phyloP scores from a whole-genome alignment of 371 early-diverging fungal species.

The Dipsacomyces acuminosporus region DNA sequence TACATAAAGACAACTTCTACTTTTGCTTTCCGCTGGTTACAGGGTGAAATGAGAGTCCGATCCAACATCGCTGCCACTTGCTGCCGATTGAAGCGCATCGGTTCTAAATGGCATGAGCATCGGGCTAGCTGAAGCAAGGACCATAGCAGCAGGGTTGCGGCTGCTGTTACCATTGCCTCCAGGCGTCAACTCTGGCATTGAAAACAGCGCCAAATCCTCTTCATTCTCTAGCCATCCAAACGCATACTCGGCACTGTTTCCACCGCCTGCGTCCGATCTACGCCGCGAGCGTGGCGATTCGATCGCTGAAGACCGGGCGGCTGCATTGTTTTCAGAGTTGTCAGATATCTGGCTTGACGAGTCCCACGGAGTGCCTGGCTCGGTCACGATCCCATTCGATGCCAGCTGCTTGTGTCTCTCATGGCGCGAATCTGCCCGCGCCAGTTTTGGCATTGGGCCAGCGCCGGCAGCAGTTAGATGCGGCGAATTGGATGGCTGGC shows the following conservation, averaged over 20 bases:
- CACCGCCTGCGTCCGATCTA: slow-evolving; percentile 3
- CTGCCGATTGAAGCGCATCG: neutral
- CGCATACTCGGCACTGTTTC: slow-evolving; percentile 24
- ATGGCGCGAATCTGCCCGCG: neutral
- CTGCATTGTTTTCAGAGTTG: slow-evolving; percentile 1
- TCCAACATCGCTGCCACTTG: slow-evolving; percentile 1
- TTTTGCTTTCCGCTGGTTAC: neutral
- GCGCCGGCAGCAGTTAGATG: neutral
- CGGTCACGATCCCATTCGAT: slow-evolving; percentile 2
- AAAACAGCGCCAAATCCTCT: slow-evolving; percentile 37
- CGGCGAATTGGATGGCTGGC: neutral
- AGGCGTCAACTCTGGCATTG: slow-evolving; percentile 25
- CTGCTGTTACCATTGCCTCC: slow-evolving; percentile 4
- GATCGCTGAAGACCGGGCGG: neutral
- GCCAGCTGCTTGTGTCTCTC: slow-evolving; percentile 4
- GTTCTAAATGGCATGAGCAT: slow-evolving; percentile 28
- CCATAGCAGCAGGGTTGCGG: slow-evolving; percentile 21
- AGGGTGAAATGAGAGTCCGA: slow-evolving; percentile 3
- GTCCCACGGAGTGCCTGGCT: slow-evolving; percentile 14
- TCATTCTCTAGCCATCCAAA: slow-evolving; percentile 45
- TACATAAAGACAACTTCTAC: neutral
- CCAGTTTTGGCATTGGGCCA: neutral
- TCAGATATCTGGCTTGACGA: slow-evolving; percentile 5
- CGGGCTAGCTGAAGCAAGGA: slow-evolving; percentile 38
- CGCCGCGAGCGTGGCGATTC: neutral